phyloP scores from a whole-genome alignment of 495 filamentous ascomycete species.

The Letharia columbiana region DNA sequence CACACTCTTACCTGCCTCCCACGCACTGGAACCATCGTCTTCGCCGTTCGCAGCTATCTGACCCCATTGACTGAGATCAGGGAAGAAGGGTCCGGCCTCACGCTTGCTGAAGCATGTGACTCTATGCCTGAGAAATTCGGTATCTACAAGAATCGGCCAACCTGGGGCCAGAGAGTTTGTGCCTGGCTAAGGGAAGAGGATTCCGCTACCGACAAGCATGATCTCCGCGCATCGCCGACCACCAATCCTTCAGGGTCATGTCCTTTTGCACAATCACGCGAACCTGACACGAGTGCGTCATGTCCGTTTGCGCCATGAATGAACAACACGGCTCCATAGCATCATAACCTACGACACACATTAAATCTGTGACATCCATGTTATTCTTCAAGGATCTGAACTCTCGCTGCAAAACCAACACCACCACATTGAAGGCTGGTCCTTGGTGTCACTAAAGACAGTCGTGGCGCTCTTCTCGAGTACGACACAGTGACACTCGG shows the following conservation, averaged over 20 bases:
- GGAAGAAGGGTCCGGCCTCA: constrained; percentile 50
- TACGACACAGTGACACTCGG: neutral
- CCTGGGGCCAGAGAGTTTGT: constrained; percentile 14
- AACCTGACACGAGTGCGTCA: neutral
- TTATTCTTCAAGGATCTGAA: neutral
- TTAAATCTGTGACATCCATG: neutral
- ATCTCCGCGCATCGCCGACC: neutral
- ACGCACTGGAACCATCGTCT: constrained; percentile 55
- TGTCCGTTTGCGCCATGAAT: neutral
- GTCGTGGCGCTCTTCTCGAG: neutral
- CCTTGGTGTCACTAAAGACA: neutral
- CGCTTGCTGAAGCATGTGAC: constrained; percentile 19
- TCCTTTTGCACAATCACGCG: neutral
- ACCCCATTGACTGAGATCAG: constrained; percentile 61
- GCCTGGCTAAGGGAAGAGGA: constrained; percentile 17
- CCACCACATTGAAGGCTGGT: neutral
- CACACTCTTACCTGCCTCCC: constrained; percentile 72
- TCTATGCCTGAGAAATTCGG: constrained; percentile 22
- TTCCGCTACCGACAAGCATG: neutral
- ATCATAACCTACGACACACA: neutral
- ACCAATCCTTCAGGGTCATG: neutral
- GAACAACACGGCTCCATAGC: neutral
- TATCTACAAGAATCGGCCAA: constrained; percentile 15
- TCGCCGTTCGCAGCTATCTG: constrained; percentile 73
- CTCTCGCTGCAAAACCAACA: neutral